Evolutionary conservation across 331 rosid genomes (phyloP).

Genomic region (Saraca asoca): DNA sequence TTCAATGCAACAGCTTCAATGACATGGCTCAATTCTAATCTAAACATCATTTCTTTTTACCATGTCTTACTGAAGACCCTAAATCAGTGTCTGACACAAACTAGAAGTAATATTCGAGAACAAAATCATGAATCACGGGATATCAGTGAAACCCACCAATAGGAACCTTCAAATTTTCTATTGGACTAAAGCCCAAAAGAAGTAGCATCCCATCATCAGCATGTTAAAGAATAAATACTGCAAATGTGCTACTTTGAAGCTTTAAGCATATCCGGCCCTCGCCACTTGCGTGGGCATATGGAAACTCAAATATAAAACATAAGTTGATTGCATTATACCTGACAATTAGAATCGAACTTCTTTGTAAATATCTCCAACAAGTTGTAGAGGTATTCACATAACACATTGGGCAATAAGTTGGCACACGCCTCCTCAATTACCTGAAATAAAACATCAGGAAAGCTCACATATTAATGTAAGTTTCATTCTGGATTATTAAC

Average conservation of each 20-base stretch:
- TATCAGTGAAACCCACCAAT: neutral
- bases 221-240: neutral
- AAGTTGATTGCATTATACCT: slow-evolving; percentile 50
- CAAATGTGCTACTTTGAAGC: slow-evolving; percentile 17
- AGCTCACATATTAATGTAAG: slow-evolving; percentile 2
- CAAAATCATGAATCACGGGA: neutral
- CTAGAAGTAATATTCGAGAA: neutral
- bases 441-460: slow-evolving; percentile 41
- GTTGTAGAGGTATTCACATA: slow-evolving; percentile 88
- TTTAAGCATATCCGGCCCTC: slow-evolving; percentile 5
- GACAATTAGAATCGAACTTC: slow-evolving; percentile 79
- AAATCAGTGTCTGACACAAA: neutral
- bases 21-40: neutral
- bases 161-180: slow-evolving; percentile 8
- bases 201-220: slow-evolving; percentile 12
- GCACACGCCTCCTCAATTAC: slow-evolving; percentile 89
- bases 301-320: neutral
- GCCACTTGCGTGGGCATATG: neutral
- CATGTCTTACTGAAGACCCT: neutral
- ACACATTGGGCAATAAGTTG: slow-evolving; percentile 73
- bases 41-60: slow-evolving; percentile 24
- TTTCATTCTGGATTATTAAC: slow-evolving; percentile 20
- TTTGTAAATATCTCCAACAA: slow-evolving; percentile 76
- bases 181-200: neutral
- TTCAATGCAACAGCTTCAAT: slow-evolving; percentile 17